Base-by-base conservation (phyloP, 768 basidiomycete species). In the Russula brevipes region DNA sequence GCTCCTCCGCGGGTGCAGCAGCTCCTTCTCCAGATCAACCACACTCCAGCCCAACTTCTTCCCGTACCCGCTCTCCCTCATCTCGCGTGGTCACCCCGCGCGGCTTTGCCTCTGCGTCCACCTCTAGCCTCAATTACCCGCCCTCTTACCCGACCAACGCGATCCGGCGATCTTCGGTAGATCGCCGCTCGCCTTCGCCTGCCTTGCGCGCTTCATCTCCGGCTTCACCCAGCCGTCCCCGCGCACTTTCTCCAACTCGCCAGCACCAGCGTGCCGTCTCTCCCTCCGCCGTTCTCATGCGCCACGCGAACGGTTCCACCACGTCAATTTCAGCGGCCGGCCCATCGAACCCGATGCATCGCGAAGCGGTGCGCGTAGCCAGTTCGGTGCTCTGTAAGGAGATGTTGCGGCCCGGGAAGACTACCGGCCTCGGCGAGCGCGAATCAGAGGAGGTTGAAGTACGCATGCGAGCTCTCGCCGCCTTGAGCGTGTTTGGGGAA, bases 391-490 rank as follows among this genome's bases (percentile, higher is more conserved):
- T 91, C 30, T 86, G 86, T 72, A 86, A 80, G 68, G 87, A 89
- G 71, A 77, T 87, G 68, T 72, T 82, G 45, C 81, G 81, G 68
- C 82, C 87, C 11, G 83, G 87, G n/a, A 69, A 83, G 72, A 78
- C 75, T 57, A 80, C 79, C 56, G 81, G 83, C 30, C 66, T 78
- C 42, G 81, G 80, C 31, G 66, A 77, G 49, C 78, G 76, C 69
- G 86, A 89, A 59, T 88, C 85, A 82, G 86, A 87, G 61, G 88
- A 88, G 70, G 88, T 92, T 7, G 89, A 93, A 73, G 75, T 81
- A 9, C 78, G 88, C 55, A 75, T 87, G 68, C 77, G 82, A 12
- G 76, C 80, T 1, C 73, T 94, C 57, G 79, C 78, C 77, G 90
- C 59, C 76, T 89, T 59, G 91, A 94, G 72, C 80, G 87, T 50